Conservation (phyloP, 768 basidiomycete genomes). For the Leccinum barrowsii region DNA sequence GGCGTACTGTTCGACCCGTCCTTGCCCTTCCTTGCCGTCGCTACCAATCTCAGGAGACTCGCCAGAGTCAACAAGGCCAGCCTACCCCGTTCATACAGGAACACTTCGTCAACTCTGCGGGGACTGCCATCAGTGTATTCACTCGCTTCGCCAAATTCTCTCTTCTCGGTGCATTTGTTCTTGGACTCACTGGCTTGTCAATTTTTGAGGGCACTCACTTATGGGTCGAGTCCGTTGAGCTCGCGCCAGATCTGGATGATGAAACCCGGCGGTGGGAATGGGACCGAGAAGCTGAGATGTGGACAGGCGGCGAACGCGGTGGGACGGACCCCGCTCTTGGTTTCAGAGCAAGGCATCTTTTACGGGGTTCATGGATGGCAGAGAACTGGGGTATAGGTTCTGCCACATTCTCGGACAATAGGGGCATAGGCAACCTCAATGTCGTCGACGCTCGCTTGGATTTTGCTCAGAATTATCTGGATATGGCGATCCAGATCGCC, state of each 20-base stretch:
- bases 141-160: conserved; percentile 49
- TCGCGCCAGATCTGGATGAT: conserved; percentile 45
- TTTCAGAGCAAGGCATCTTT: conserved; percentile 53
- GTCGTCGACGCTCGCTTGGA: conserved; percentile 54
- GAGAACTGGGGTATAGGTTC: conserved; percentile 59
- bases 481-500: conserved; percentile 45
- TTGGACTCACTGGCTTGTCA: conserved; percentile 43
- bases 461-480: conserved; percentile 52
- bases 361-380: conserved; percentile 72
- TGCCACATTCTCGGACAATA: conserved; percentile 33
- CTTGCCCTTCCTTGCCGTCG: conserved; percentile 6
- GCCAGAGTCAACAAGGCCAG: conserved; percentile 6
- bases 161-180: conserved; percentile 40
- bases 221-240: conserved; percentile 59
- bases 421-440: conserved; percentile 36
- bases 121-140: conserved; percentile 42
- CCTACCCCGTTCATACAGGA: conserved; percentile 25
- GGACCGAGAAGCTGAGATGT: conserved; percentile 58
- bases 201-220: conserved; percentile 57
- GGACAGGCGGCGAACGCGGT: conserved; percentile 54
- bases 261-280: conserved; percentile 63
- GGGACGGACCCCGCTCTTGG: conserved; percentile 76
- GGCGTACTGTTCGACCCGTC: conserved; percentile 5
- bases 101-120: conserved; percentile 33
- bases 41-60: conserved; percentile 16